Percentiles rank a stretch among this genome's conserved stretches.
Conservation (phyloP, 192 early-diverging fungal genomes). For the Irineochytrium annulatum region DNA sequence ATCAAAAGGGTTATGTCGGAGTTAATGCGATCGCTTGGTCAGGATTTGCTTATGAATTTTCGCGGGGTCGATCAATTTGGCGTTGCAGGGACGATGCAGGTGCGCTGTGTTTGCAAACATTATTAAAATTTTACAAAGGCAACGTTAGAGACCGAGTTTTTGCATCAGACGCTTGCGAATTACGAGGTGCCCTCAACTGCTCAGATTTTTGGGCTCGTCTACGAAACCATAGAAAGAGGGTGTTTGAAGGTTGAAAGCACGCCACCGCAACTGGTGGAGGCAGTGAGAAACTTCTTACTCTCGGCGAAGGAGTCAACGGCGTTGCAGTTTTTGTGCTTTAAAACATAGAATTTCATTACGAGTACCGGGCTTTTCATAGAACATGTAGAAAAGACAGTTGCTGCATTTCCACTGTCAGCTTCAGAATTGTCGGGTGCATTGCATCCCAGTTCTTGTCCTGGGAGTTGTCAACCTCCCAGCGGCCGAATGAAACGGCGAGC, state of each 20-base stretch:
- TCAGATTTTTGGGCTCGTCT: conserved; percentile 70
- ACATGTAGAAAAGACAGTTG: too few species aligned
- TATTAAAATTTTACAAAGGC: conserved; percentile 37
- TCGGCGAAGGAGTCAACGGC: conserved; percentile 57
- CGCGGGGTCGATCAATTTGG: conserved; percentile 80
- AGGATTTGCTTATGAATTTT: conserved; percentile 76
- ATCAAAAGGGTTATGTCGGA: conserved; percentile 72
- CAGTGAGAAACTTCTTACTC: conserved; percentile 45
- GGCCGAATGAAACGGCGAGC: too few species aligned
- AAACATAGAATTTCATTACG: too few species aligned
- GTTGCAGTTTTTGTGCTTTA: conserved; percentile 68
- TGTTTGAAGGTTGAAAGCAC: conserved; percentile 42
- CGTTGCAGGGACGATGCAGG: conserved; percentile 87
- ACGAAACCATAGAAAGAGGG: conserved; percentile 66
- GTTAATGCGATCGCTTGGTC: conserved; percentile 67
- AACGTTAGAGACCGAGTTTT: conserved; percentile 86
- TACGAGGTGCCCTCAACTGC: conserved; percentile 68
- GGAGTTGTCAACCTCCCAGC: too few species aligned
- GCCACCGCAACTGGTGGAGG: conserved; percentile 38
- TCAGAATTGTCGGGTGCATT: too few species aligned
- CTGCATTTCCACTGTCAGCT: too few species aligned
- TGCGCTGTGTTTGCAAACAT: conserved; percentile 11
- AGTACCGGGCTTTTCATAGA: too few species aligned
- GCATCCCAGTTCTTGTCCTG: too few species aligned
- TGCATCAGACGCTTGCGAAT: conserved; percentile 74